Evolutionary conservation across 345 rosid genomes (phyloP), one percentile per base, ranked within the genome.

Genomic region (Erucastrum elatum): DNA sequence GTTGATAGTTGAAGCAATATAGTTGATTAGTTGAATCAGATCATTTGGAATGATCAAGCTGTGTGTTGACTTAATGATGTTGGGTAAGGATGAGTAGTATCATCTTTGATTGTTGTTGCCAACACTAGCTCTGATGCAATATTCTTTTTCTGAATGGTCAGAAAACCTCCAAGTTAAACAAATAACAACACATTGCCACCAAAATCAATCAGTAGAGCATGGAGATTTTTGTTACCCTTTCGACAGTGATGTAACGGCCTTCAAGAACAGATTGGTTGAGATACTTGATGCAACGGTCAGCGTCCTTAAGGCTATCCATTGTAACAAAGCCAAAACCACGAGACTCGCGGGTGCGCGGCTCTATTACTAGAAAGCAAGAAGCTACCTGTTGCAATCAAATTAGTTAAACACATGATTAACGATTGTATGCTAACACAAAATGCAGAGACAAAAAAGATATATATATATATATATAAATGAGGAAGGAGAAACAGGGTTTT

Each of bases 251-350:
- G 76, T 91, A 93, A 61, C 98, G 90, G 33, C 99, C 99, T 81
- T 93, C 99, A 25, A 95, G 86, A 49, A 95, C 89, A 7, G 99
- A 95, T 75, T 95, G 99, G 85, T 95, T 93, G 84, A 95, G 98
- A 84, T 95, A 88, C 82, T 93, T 95, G 6, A 95, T 85, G 75
- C 98, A 93, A 1, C 97, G 96, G 55, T 88, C 85, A 63, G 99
- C 99, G 83, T 86, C 99, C 33, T 95, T 94, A 71, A 82, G 66
- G 46, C 0, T 59, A 68, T 89, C 94, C 99, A 95, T 95, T 0
- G 96, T 90, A 68, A 95, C 88, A 82, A 95, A 95, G 62, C 94
- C 99, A 86, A 95, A 95, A 62, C 99, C 99, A 31, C 97, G 98
- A 77, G 99, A 95, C 56, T 90, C 89, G 31, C 92, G 89, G 3